These are phyloP conservation scores for Mycena albidolilacea DNA, from an alignment of 768 basidiomycete genomes.

Conservation along the genomic window DNA sequence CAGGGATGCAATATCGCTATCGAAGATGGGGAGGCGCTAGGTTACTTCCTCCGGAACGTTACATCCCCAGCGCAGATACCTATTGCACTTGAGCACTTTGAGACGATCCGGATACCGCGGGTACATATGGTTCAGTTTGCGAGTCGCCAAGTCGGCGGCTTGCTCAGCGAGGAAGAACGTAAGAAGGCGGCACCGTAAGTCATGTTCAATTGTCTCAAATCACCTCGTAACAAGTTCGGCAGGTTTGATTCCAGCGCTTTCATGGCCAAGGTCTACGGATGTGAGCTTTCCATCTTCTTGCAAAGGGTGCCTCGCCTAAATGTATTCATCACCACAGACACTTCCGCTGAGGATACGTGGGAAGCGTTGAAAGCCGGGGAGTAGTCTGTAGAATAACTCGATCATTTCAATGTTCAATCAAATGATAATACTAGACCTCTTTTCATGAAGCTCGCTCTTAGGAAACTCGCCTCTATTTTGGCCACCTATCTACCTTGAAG, in stretches of 20 bases:
- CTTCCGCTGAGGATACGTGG: constrained; percentile 21
- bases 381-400: background rate
- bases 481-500: too few relatives aligned
- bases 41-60: constrained; percentile 45
- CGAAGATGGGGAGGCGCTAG: constrained; percentile 52
- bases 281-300: constrained; percentile 2
- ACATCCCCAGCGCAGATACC: constrained; percentile 26
- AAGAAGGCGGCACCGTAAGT: constrained; percentile 31
- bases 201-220: too few relatives aligned
- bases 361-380: background rate
- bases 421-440: background rate
- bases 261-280: constrained; percentile 32
- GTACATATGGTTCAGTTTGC: constrained; percentile 37
- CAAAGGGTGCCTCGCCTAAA: background rate
- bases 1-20: constrained; percentile 52
- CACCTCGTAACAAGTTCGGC: background rate
- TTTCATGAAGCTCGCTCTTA: too few relatives aligned
- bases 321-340: background rate
- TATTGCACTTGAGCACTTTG: constrained; percentile 21
- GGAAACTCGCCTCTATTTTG: too few relatives aligned
- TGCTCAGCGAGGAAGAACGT: constrained; percentile 29
- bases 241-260: constrained; percentile 27
- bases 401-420: background rate
- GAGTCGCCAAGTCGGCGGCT: constrained; percentile 29
- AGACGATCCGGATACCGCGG: constrained; percentile 27